Conservation (phyloP, 202 grass and related monocot species). For the Musa balbisiana region DNA sequence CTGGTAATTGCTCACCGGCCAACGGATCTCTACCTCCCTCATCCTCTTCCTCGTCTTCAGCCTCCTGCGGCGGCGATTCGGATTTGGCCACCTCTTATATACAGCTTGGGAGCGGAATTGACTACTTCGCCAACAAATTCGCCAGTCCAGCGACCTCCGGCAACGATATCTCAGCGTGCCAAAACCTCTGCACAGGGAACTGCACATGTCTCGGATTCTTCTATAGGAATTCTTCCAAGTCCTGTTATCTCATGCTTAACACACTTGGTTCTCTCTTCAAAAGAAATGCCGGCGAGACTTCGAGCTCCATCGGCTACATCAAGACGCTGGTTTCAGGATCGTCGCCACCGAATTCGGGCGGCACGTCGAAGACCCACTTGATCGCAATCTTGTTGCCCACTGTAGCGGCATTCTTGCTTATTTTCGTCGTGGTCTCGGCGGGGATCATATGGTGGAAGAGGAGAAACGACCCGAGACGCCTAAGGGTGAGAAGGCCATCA, state of each 20-base stretch:
- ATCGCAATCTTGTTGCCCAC: slow-evolving; percentile 50
- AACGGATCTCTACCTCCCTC: slow-evolving; percentile 50
- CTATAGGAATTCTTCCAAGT: slow-evolving; percentile 37
- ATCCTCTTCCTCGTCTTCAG: slow-evolving; percentile 21
- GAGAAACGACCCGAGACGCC: slow-evolving; percentile 16
- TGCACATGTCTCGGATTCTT: slow-evolving; percentile 67
- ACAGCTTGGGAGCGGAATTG: slow-evolving; percentile 25
- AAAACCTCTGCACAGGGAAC: slow-evolving; percentile 47
- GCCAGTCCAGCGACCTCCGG: slow-evolving; percentile 29
- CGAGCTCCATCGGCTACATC: slow-evolving; percentile 39
- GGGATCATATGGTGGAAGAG: slow-evolving; percentile 23
- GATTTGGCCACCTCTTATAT: slow-evolving; percentile 30
- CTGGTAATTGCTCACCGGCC: slow-evolving; percentile 41
- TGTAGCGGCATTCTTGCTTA: slow-evolving; percentile 36
- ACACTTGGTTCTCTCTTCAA: slow-evolving; percentile 53
- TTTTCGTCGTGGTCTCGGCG: slow-evolving; percentile 26
- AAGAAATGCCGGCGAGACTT: slow-evolving; percentile 18
- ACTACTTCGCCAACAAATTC: slow-evolving; percentile 60
- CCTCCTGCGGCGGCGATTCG: slow-evolving; percentile 19
- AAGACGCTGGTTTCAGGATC: slow-evolving; percentile 31
- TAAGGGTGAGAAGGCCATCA: slow-evolving; percentile 14
- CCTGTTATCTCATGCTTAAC: slow-evolving; percentile 41
- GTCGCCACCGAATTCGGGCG: background rate
- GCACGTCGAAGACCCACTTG: slow-evolving; percentile 26
- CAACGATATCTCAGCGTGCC: slow-evolving; percentile 29